Evolutionary conservation across 805 yeast species (phyloP).

Genomic region (Kuraishia capsulata): DNA sequence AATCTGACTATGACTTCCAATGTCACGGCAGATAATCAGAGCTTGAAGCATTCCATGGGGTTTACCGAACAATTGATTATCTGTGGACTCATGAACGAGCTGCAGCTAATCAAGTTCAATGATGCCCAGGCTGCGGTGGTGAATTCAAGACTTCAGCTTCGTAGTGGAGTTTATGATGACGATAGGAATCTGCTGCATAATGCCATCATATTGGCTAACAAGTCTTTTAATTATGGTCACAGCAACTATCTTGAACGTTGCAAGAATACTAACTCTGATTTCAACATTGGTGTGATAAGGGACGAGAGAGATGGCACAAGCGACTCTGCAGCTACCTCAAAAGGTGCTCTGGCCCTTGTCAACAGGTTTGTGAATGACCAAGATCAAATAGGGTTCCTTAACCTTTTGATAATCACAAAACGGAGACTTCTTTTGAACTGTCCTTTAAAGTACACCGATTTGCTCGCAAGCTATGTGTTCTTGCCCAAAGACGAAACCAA

Average conservation of each 20-base stretch:
- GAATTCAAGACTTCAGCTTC: slow-evolving; percentile 7
- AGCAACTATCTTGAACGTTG: slow-evolving; percentile 12
- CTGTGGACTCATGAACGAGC: slow-evolving; percentile 22
- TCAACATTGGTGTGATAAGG: slow-evolving; percentile 7
- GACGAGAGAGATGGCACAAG: slow-evolving; percentile 2
- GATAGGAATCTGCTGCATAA: slow-evolving; percentile 38
- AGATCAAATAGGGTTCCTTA: slow-evolving; percentile 14
- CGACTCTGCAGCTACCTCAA: neutral
- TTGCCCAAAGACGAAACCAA: slow-evolving; percentile 29
- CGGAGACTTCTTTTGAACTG: slow-evolving; percentile 40
- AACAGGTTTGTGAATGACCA: slow-evolving; percentile 11
- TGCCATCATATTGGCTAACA: slow-evolving; percentile 42
- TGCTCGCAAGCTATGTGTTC: slow-evolving; percentile 37
- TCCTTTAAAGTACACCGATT: slow-evolving; percentile 37
- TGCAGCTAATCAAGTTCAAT: slow-evolving; percentile 20
- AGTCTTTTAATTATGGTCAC: slow-evolving; percentile 19
- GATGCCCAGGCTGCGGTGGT: slow-evolving; percentile 12
- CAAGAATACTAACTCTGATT: too few species aligned
- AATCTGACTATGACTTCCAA: slow-evolving; percentile 16
- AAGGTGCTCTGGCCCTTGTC: slow-evolving; percentile 7
- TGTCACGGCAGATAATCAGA: slow-evolving; percentile 4
- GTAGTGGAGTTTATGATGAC: slow-evolving; percentile 17
- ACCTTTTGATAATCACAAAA: slow-evolving; percentile 33
- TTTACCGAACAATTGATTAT: slow-evolving; percentile 16
- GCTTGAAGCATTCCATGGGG: slow-evolving; percentile 3